phyloP scores from a whole-genome alignment of 2,329 filamentous ascomycete genomes.

The Claviceps africana region DNA sequence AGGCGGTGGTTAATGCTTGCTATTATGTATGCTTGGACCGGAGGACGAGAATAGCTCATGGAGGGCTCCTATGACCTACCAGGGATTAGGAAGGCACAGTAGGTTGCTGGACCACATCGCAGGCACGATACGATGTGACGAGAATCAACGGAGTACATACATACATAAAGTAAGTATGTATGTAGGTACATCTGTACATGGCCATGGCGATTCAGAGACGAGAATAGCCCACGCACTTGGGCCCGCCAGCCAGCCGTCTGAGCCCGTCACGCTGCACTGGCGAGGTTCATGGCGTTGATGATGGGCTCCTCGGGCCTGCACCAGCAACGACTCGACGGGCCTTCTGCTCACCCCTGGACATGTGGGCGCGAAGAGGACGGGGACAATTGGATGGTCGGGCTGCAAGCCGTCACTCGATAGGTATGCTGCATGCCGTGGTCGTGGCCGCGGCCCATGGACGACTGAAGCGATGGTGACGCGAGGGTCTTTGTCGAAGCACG shows the following conservation, averaged over 20 bases:
- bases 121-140: not conserved
- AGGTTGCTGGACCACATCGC: not conserved
- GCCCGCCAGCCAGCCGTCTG: not conserved
- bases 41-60: not conserved
- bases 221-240: not conserved
- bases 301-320: not conserved
- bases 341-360: slow-evolving; percentile 1
- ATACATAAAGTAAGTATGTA: not conserved
- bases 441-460: no score
- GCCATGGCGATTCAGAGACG: not conserved
- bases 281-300: not conserved
- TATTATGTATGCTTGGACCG: slow-evolving; percentile 25
- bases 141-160: not conserved
- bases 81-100: not conserved
- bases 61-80: not conserved
- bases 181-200: not conserved
- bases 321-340: not conserved
- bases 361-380: slow-evolving; percentile 8
- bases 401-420: slow-evolving; percentile 9
- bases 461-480: not conserved
- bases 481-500: not conserved
- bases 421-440: slow-evolving; percentile 5
- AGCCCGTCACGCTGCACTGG: slow-evolving; percentile 2
- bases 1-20: slow-evolving; percentile 27
- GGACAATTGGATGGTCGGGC: slow-evolving; percentile 7